phyloP scores from a whole-genome alignment of 2,329 filamentous ascomycete species.

The Didymellaceae sp. region DNA sequence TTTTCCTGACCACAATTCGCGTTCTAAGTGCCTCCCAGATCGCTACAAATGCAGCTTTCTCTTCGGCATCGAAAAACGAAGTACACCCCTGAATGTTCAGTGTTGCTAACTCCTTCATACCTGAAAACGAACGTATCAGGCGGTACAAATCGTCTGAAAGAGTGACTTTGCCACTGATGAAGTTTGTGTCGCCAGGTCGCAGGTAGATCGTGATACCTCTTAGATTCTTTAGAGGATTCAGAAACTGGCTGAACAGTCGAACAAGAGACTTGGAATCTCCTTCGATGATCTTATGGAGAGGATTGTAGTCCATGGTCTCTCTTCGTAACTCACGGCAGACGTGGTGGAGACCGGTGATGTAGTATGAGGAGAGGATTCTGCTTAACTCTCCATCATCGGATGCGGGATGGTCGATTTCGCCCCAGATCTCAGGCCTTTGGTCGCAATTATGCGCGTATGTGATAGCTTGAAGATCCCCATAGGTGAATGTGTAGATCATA shows the following conservation, averaged over 20 bases:
- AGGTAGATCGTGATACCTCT: not conserved
- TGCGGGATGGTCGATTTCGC: not conserved
- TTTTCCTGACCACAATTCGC: not conserved
- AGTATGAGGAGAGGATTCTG: not conserved
- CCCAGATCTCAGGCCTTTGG: not conserved
- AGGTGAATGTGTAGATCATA: not conserved
- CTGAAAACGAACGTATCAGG: not conserved
- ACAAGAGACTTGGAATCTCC: not conserved
- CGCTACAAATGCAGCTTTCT: not conserved
- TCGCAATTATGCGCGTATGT: not conserved
- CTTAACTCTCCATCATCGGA: conserved; percentile 13
- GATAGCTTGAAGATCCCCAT: not conserved
- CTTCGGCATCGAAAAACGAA: not conserved
- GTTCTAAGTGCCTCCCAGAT: not conserved
- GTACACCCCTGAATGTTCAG: not conserved
- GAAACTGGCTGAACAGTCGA: not conserved
- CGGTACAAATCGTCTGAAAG: not conserved
- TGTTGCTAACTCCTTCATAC: not conserved
- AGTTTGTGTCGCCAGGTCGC: not conserved
- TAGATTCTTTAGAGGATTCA: not conserved
- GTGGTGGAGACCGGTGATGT: not conserved
- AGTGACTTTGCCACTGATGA: not conserved
- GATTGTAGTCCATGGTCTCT: not conserved
- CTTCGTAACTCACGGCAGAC: not conserved
- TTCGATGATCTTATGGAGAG: not conserved